Percentiles rank a stretch among this genome's conserved stretches.
phyloP scores from a whole-genome alignment of 345 rosid genomes.

The Xanthoceras sorbifolium region DNA sequence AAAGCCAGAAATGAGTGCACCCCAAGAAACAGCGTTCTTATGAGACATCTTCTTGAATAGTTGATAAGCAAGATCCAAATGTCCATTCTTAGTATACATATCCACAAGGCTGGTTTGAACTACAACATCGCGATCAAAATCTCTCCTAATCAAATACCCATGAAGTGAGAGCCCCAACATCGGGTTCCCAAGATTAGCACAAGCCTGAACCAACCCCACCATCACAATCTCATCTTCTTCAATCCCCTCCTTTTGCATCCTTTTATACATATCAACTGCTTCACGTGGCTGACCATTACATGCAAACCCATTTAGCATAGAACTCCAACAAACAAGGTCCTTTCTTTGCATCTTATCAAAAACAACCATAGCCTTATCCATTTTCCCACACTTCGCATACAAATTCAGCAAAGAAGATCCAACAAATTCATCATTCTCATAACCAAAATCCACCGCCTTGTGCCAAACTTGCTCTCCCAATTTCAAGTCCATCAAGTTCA shows the following conservation, averaged over 20 bases:
- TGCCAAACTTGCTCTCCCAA: conserved; percentile 57
- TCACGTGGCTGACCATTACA: conserved; percentile 44
- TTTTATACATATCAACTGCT: conserved; percentile 50
- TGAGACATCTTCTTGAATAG: conserved; percentile 46
- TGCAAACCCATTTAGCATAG: conserved; percentile 68
- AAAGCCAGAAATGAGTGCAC: conserved; percentile 61
- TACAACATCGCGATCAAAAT: conserved; percentile 40
- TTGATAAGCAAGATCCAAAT: conserved; percentile 50
- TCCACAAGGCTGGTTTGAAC: conserved; percentile 62
- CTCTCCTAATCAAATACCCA: conserved; percentile 55
- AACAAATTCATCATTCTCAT: conserved; percentile 62
- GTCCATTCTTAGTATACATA: conserved; percentile 74
- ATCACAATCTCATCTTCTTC: conserved; percentile 57
- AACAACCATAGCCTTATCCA: conserved; percentile 50
- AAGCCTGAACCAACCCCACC: conserved; percentile 72
- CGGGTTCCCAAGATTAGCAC: conserved; percentile 47
- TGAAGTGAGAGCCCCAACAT: conserved; percentile 60
- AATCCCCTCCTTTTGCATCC: conserved; percentile 63
- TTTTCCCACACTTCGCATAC: conserved; percentile 54
- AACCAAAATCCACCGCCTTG: conserved; percentile 59
- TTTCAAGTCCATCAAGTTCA: conserved; percentile 42
- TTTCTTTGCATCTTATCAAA: conserved; percentile 56
- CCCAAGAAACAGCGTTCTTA: conserved; percentile 60
- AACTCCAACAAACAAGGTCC: conserved; percentile 73
- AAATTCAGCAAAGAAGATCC: conserved; percentile 75